Percentiles rank a stretch among this genome's conserved stretches.
Evolutionary conservation across 208 protist genomes (phyloP).

Genomic region (Entamoeba moshkovskii): DNA sequence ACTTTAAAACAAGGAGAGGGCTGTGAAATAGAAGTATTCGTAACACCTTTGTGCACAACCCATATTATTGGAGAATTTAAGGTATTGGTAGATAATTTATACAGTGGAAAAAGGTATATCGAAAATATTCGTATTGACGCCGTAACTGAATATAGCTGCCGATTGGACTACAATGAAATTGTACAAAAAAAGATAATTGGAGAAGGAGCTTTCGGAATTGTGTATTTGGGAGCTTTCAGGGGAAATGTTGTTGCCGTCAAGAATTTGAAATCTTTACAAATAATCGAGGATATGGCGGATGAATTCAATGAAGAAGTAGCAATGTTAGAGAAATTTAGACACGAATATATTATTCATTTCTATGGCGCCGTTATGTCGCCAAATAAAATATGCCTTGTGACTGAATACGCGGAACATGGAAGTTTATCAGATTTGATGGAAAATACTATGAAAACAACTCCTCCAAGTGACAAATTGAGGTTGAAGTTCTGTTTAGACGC

Average conservation of each 20-base stretch:
- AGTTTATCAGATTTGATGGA: not conserved
- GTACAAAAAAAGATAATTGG: not conserved
- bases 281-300: not conserved
- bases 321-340: not conserved
- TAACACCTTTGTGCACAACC: not conserved
- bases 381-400: not conserved
- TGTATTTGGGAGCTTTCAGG: not conserved
- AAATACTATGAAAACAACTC: not conserved
- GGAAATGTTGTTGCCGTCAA: not conserved
- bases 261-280: not conserved
- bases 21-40: not conserved
- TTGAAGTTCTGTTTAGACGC: not conserved
- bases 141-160: not conserved
- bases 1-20: not conserved
- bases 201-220: not conserved
- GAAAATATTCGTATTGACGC: not conserved
- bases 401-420: not conserved
- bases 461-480: not conserved
- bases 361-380: not conserved
- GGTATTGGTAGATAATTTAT: not conserved
- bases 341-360: not conserved
- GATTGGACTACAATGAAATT: not conserved
- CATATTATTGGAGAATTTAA: not conserved
- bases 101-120: not conserved
- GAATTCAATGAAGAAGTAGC: not conserved